Base-by-base conservation (phyloP, 2,329 filamentous ascomycete species). In the Neonectria magnoliae region DNA sequence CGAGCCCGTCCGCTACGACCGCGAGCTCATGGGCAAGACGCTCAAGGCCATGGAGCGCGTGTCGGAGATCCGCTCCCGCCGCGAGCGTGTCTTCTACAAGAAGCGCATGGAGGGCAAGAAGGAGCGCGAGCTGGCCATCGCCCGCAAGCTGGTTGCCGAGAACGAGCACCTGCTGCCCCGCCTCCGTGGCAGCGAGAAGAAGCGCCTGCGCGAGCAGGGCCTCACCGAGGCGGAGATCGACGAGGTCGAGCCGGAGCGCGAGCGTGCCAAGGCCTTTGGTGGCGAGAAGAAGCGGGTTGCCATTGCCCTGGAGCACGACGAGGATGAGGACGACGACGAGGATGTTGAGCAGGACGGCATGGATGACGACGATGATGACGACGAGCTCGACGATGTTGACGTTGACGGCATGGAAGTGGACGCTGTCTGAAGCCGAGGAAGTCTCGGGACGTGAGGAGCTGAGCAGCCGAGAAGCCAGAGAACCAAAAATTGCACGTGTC, bases 81-180 rank as follows among this genome's bases (percentile, higher is more conserved):
- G 96, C 77, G 95, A 98, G 86, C 88, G 93, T 73, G 91, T 91
- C 70, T 97, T 98, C 83, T 98, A 97, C 86, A 94, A 93, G 88
- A 90, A 91, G 78, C 90, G 96, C 78, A 94, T 98, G 92, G 90
- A 90, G 57, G 94, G 94, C 79, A 97, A 97, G 83, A 91, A 92
- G 82, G 92, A 92, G 80, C 88, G 90, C 77, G 90, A 96, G 84
- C 85, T 93, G 69, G 91, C 90, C 75, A 84, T 87, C 68, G 93
- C 97, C 77, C 86, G 93, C 79, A 96, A 95, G 85, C 86, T 98
- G 71, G 94, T 99, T 56, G 91, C 90, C 72, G 90, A 96, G 84
- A 95, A 97, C 82, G 90, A 94, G 84, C 96, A 99, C 82, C 86
- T 99, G 80, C 88, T 99, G 75, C 93, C 93, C 73, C 87, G 87